Percentiles rank a stretch among this genome's conserved stretches.
phyloP scores from a whole-genome alignment of 2,329 filamentous ascomycete genomes.

The Zasmidium cellare region DNA sequence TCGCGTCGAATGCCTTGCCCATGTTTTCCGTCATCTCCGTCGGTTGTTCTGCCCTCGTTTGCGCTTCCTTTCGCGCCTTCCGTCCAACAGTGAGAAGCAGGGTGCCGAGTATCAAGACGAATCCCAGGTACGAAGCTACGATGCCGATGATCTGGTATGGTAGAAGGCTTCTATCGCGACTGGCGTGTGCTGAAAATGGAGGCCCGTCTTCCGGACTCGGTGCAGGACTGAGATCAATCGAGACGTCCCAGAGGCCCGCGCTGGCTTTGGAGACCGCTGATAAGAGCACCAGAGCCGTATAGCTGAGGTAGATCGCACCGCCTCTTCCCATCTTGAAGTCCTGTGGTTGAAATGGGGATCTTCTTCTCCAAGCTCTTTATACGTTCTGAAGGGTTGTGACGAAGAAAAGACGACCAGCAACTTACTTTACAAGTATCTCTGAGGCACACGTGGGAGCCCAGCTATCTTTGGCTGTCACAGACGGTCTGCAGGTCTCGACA shows the following conservation, averaged over 20 bases:
- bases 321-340: conserved; percentile 26
- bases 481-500: conserved; percentile 12
- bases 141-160: conserved; percentile 83
- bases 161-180: conserved; percentile 64
- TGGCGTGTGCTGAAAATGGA: conserved; percentile 57
- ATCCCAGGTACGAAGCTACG: conserved; percentile 77
- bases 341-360: background rate
- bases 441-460: conserved; percentile 17
- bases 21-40: conserved; percentile 59
- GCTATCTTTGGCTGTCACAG: conserved; percentile 19
- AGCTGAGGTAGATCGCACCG: conserved; percentile 26
- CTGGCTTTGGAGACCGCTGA: conserved; percentile 15
- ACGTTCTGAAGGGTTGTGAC: background rate
- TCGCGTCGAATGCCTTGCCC: conserved; percentile 35
- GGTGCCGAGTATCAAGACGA: conserved; percentile 70
- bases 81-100: conserved; percentile 51
- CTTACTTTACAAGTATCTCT: conserved; percentile 17
- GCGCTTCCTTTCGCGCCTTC: conserved; percentile 45
- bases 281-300: conserved; percentile 30
- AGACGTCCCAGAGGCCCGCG: conserved; percentile 39
- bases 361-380: background rate
- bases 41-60: conserved; percentile 53
- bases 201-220: conserved; percentile 63
- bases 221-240: conserved; percentile 58
- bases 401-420: conserved; percentile 12